Base-by-base conservation (phyloP, 176 grass and related monocot species). In the Phoenix roebelenii region DNA sequence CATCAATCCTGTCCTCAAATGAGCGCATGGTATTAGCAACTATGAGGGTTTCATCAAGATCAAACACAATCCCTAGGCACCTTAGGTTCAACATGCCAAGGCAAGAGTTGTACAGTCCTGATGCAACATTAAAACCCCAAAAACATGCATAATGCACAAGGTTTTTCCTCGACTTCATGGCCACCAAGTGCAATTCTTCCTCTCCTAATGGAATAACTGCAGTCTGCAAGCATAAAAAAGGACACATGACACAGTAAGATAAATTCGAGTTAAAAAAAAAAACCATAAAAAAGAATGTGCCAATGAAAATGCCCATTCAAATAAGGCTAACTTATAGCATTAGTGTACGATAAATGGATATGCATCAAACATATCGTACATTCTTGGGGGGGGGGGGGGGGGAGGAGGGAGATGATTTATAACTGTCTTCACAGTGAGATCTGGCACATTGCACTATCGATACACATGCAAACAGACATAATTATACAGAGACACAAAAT, bases 1-100 rank as follows among this genome's bases (percentile, higher is more conserved):
- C 76, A 71, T 98, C 93, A 73, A 98, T 92, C 75, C 87, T 81
- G 55, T 98, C 93, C 66, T 98, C 93, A 68, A 91, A 98, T 54
- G 87, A 83, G 29, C 87, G 79, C 57, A 73, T 76, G 22, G 93
- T 98, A 73, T 85, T 88, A 72, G 93, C 84, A 23, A 98, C 87
- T 60, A 98, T 67, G 69, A 98, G 83, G 63, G 93, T 98, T 70
- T 98, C 93, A 71, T 98, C 93, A 59, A 98, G 81, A 60, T 98
- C 93, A 81, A 98, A 98, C 66, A 98, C 93, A 18, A 98, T 92
- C 59, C 81, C 84, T 0, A 98, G 84, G 74, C 93, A 98, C 25
- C 84, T 75, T 54, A 87, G 85, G 71, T 98, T 98, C 67, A 98
- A 75, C 88, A 98, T 92, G 3, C 79, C 74, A 74, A 98, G 83